Percentiles rank a stretch among this genome's conserved stretches.
Evolutionary conservation across 352 stramenopile species (phyloP).

Genomic region (Phytopythium mirpurense): DNA sequence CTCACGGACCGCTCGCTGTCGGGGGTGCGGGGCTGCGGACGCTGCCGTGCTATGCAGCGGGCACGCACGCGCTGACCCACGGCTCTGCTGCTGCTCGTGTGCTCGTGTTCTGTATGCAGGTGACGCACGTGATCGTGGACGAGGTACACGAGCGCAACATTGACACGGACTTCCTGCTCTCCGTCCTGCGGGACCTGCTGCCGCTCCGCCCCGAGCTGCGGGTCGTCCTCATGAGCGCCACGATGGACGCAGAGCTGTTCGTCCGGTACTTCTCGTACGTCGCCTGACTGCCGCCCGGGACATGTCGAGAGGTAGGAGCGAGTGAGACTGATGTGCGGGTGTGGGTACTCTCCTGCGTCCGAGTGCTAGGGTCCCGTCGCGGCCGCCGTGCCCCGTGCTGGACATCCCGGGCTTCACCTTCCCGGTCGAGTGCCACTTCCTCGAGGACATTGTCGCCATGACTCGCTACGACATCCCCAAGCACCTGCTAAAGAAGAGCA

Average conservation of each 20-base stretch:
- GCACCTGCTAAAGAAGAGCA: slow-evolving; percentile 54
- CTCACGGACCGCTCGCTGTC: slow-evolving; percentile 86
- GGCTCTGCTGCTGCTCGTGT: neutral
- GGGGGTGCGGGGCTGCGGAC: slow-evolving; percentile 34
- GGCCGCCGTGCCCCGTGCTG: slow-evolving; percentile 53
- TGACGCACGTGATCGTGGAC: slow-evolving; percentile 99
- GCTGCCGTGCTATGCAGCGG: too few relatives aligned
- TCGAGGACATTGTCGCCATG: slow-evolving; percentile 69
- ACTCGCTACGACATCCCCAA: slow-evolving; percentile 61
- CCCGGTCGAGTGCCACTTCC: slow-evolving; percentile 68
- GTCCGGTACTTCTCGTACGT: slow-evolving; percentile 81
- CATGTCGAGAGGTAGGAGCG: too few relatives aligned
- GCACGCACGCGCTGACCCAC: neutral
- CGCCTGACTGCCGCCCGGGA: too few relatives aligned
- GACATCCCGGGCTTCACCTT: slow-evolving; percentile 86
- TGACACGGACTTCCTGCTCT: slow-evolving; percentile 95
- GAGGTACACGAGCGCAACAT: slow-evolving; percentile 98
- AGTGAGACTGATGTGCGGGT: too few relatives aligned
- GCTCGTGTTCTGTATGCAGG: too few relatives aligned
- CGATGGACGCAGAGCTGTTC: slow-evolving; percentile 90
- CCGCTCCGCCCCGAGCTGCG: slow-evolving; percentile 71
- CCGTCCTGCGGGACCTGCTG: slow-evolving; percentile 85
- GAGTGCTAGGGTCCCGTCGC: slow-evolving; percentile 7
- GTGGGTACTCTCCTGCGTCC: neutral
- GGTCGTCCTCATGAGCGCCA: slow-evolving; percentile 97